Evolutionary conservation across 352 stramenopile genomes (phyloP).

Genomic region (Thraustochytrium striatum): DNA sequence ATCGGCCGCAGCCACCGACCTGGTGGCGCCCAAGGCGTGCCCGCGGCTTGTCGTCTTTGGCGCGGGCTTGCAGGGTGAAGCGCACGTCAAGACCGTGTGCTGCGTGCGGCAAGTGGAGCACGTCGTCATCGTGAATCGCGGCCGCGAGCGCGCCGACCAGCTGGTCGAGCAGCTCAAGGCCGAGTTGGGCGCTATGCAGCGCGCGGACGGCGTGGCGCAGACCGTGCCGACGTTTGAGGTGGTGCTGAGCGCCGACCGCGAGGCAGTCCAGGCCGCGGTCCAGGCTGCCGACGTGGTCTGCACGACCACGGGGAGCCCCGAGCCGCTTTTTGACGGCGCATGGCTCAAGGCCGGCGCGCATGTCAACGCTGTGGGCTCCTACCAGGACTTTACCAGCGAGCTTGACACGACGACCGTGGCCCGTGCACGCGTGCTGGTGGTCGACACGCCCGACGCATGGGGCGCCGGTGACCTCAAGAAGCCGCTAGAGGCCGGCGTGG

Average conservation of each 20-base stretch:
- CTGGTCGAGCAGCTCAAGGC: conserved; percentile 53
- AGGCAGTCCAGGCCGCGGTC: background rate
- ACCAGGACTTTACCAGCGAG: conserved; percentile 4
- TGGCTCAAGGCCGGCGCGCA: background rate
- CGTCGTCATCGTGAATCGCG: conserved; percentile 64
- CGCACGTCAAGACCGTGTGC: conserved; percentile 61
- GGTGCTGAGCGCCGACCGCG: background rate
- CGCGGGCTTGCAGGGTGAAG: conserved; percentile 63
- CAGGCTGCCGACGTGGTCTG: background rate
- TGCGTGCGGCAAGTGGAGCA: conserved; percentile 58
- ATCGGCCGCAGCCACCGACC: conserved; percentile 59
- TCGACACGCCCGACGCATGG: conserved; percentile 25
- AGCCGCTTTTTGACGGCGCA: background rate
- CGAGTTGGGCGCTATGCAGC: background rate
- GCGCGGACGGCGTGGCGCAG: background rate
- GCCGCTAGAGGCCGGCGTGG: background rate
- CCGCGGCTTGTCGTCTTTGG: conserved; percentile 62
- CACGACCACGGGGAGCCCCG: conserved; percentile 23
- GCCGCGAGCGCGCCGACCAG: conserved; percentile 55
- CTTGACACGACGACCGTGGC: background rate
- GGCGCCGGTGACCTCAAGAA: conserved; percentile 6
- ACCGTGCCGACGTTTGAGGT: background rate
- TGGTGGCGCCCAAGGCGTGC: conserved; percentile 40
- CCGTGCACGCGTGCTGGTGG: background rate
- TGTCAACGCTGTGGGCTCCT: conserved; percentile 41